phyloP scores from a whole-genome alignment of 495 filamentous ascomycete species.

The Aspergillus diversus region DNA sequence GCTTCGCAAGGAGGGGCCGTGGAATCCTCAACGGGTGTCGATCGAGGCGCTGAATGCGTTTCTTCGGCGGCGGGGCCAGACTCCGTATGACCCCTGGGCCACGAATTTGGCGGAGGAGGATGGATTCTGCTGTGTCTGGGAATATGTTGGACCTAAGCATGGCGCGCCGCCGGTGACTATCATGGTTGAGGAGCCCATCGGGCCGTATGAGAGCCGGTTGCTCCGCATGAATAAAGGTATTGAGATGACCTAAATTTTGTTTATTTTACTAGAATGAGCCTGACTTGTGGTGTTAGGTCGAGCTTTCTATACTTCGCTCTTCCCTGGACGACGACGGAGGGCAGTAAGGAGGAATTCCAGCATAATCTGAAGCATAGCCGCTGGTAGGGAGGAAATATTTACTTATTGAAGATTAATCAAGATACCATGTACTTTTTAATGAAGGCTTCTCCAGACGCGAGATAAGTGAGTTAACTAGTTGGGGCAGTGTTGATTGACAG shows the following conservation, averaged over 20 bases:
- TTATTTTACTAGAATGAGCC: not conserved
- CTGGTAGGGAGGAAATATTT: too few species aligned
- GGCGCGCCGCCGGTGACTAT: constrained; percentile 2
- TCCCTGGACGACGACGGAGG: not conserved
- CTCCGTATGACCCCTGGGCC: not conserved
- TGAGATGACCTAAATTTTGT: not conserved
- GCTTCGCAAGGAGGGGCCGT: not conserved
- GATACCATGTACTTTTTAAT: too few species aligned
- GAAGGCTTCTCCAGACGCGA: too few species aligned
- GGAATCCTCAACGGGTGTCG: not conserved
- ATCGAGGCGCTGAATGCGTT: not conserved
- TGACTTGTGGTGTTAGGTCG: not conserved
- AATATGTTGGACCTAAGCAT: not conserved
- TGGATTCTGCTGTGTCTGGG: not conserved
- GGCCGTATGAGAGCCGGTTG: constrained; percentile 2
- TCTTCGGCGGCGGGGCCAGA: not conserved
- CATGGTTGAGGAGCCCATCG: constrained; percentile 1
- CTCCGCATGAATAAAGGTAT: constrained; percentile 2
- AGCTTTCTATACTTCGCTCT: not conserved
- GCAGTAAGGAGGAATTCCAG: not conserved
- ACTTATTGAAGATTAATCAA: too few species aligned
- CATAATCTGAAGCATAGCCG: too few species aligned
- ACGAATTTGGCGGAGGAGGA: not conserved
- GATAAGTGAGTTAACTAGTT: too few species aligned
- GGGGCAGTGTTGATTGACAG: too few species aligned